Percentiles rank a stretch among this genome's conserved stretches.
These are phyloP conservation scores for Sphaerulina musiva DNA, from an alignment of 2,329 filamentous ascomycete genomes.

Conservation along the genomic window DNA sequence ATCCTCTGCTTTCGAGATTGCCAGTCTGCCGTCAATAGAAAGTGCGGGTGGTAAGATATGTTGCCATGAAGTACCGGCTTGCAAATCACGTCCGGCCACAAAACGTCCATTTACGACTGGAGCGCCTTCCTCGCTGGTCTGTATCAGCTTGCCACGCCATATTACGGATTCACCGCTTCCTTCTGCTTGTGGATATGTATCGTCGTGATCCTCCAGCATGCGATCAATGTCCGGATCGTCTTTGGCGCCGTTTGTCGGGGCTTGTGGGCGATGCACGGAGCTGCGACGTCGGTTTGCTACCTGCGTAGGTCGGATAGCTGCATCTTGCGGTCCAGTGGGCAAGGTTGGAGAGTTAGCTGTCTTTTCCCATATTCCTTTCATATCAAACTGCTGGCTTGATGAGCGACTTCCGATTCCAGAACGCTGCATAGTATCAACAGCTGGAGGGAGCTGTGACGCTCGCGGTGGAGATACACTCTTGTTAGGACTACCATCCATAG, in stretches of 20 bases:
- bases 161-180: conserved; percentile 60
- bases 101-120: conserved; percentile 65
- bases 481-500: conserved; percentile 2
- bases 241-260: conserved; percentile 49
- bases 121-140: conserved; percentile 34
- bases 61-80: conserved; percentile 61
- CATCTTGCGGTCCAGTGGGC: conserved; percentile 18
- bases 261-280: conserved; percentile 22
- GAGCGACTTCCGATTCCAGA: conserved; percentile 30
- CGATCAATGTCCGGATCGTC: conserved; percentile 87
- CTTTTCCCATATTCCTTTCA: conserved; percentile 77
- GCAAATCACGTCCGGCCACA: conserved; percentile 76
- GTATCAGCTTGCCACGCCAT: conserved; percentile 65
- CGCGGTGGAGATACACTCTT: conserved; percentile 29
- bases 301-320: conserved; percentile 41
- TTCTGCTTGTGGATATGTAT: conserved; percentile 68
- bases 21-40: conserved; percentile 71
- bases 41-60: conserved; percentile 65
- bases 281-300: conserved; percentile 40
- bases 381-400: conserved; percentile 56
- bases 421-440: conserved; percentile 20
- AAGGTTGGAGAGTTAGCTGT: conserved; percentile 41
- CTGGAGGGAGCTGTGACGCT: conserved; percentile 16
- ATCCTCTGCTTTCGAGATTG: conserved; percentile 74
- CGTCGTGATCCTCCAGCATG: conserved; percentile 73